A percentile compares a stretch with the other conserved stretches of the same genome.
Evolutionary conservation across 1,139 yeast species (phyloP).

Genomic region (Debaryomyces subglobosus): DNA sequence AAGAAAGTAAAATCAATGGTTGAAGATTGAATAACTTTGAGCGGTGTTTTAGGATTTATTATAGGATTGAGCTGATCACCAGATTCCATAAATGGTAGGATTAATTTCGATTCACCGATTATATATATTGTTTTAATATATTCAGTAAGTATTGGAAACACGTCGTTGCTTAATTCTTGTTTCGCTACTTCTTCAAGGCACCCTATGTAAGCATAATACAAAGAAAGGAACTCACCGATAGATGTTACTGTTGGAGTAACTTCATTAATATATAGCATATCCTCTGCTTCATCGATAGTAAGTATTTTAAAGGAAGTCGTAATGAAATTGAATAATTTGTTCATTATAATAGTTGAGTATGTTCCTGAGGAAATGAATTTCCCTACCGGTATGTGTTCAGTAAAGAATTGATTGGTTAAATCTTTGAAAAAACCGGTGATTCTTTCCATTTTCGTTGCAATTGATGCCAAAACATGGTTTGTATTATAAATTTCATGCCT

Average conservation of each 20-base stretch:
- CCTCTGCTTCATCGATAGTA: conserved; percentile 20
- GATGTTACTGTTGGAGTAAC: conserved; percentile 10
- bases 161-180: conserved; percentile 6
- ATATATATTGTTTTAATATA: conserved; percentile 27
- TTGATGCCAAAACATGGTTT: conserved; percentile 2
- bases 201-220: conserved; percentile 9
- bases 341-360: conserved; percentile 7
- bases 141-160: conserved; percentile 24
- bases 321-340: conserved; percentile 13
- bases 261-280: conserved; percentile 13
- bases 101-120: conserved; percentile 25
- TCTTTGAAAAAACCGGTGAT: conserved; percentile 16
- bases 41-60: conserved; percentile 26
- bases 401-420: conserved; percentile 4
- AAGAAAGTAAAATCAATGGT: conserved; percentile 24
- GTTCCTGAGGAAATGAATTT: conserved; percentile 10
- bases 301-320: conserved; percentile 19
- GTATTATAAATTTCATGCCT: neutral
- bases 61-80: conserved; percentile 5
- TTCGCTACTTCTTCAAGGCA: conserved; percentile 8
- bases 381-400: conserved; percentile 4
- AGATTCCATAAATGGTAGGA: conserved; percentile 20
- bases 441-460: conserved; percentile 16
- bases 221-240: conserved; percentile 13
- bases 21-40: conserved; percentile 20